phyloP scores from a whole-genome alignment of 306 rosid genomes.

The Leucaena leucocephala region DNA sequence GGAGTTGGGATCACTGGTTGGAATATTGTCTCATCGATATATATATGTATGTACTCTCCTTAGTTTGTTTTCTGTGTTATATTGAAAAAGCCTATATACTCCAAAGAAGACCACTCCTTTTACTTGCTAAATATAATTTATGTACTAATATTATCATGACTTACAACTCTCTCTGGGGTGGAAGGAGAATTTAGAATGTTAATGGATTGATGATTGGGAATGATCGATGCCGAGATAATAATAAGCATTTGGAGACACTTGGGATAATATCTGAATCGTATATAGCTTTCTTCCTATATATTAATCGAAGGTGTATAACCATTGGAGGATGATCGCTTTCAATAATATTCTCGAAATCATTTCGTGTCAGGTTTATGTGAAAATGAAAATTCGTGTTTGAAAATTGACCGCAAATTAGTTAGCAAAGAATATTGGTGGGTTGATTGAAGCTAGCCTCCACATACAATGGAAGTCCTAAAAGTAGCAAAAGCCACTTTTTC shows the following conservation, averaged over 20 bases:
- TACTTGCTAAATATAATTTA: background rate
- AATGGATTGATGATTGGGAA: background rate
- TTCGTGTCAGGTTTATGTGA: conserved; percentile 31
- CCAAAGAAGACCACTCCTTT: conserved; percentile 38
- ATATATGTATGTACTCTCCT: conserved; percentile 33
- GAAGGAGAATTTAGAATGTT: conserved; percentile 37
- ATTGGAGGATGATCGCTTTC: conserved; percentile 41
- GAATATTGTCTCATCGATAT: conserved; percentile 36
- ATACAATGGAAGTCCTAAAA: background rate
- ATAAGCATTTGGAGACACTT: conserved; percentile 40
- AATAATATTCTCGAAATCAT: conserved; percentile 62
- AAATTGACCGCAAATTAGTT: conserved; percentile 49
- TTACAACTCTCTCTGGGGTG: conserved; percentile 1
- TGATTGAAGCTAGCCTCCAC: conserved; percentile 46
- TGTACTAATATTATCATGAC: background rate
- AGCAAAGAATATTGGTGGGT: conserved; percentile 40
- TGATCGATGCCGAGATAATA: conserved; percentile 27
- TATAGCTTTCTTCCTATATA: conserved; percentile 38
- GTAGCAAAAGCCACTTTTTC: too few species aligned
- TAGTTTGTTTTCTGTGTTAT: conserved; percentile 4
- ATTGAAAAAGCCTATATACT: conserved; percentile 1
- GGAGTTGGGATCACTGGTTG: conserved; percentile 45
- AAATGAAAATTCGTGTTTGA: conserved; percentile 44
- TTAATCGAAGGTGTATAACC: conserved; percentile 9
- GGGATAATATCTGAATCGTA: conserved; percentile 62